Evolutionary conservation across 805 yeast species (phyloP).

Genomic region (Cyberlindnera subsufficiens): DNA sequence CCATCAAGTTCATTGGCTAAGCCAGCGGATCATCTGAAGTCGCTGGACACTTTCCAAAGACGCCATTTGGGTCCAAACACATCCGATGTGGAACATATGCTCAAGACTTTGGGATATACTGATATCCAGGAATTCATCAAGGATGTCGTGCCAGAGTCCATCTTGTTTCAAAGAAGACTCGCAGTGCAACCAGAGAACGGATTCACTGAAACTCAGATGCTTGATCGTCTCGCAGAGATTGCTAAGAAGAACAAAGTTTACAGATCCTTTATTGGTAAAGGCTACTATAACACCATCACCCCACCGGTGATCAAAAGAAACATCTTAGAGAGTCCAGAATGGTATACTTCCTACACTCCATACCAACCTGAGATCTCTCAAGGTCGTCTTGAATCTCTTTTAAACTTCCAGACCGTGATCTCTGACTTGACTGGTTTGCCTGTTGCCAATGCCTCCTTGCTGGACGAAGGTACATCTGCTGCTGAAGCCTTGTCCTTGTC

Average conservation of each 20-base stretch:
- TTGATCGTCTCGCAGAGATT: constrained; percentile 56
- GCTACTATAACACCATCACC: constrained; percentile 83
- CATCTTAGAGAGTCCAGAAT: constrained; percentile 87
- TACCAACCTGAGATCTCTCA: constrained; percentile 98
- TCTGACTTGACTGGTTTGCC: constrained; percentile 89
- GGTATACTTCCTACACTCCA: constrained; percentile 99
- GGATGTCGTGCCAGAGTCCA: constrained; percentile 71
- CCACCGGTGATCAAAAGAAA: constrained; percentile 95
- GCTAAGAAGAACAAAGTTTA: constrained; percentile 72
- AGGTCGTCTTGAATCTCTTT: constrained; percentile 85
- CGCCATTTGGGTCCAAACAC: constrained; percentile 88
- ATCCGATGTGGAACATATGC: constrained; percentile 57
- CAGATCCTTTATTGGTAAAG: constrained; percentile 84
- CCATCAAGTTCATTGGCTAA: constrained; percentile 25
- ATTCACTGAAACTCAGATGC: constrained; percentile 75
- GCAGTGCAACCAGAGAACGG: constrained; percentile 67
- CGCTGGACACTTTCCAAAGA: constrained; percentile 78
- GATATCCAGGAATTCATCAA: constrained; percentile 68
- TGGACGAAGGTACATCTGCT: constrained; percentile 97
- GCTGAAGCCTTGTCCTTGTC: constrained; percentile 94
- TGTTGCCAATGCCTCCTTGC: constrained; percentile 89
- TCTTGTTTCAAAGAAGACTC: constrained; percentile 64
- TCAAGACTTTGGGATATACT: constrained; percentile 53
- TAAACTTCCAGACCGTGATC: constrained; percentile 91
- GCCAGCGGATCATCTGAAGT: constrained; percentile 19